phyloP scores from a whole-genome alignment of 495 filamentous ascomycete genomes.

The Hyaloscypha variabilis region DNA sequence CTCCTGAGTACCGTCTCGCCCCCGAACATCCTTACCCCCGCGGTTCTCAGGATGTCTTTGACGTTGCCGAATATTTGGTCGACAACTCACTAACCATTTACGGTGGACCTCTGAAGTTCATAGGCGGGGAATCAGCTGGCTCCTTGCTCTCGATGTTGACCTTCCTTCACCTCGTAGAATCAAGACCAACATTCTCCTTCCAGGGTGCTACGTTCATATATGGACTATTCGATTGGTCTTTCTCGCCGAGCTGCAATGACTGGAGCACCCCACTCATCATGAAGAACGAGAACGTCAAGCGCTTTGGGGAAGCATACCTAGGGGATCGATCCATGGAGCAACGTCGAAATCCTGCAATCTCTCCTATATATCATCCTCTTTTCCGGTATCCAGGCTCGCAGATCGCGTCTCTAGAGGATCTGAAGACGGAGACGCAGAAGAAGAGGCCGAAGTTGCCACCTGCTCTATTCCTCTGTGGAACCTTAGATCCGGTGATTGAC shows the following conservation, averaged over 20 bases:
- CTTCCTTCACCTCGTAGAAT: conserved; percentile 45
- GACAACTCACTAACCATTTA: conserved; percentile 44
- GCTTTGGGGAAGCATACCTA: conserved; percentile 45
- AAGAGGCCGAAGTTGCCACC: conserved; percentile 41
- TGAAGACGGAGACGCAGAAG: conserved; percentile 35
- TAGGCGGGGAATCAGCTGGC: conserved; percentile 46
- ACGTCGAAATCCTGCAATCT: conserved; percentile 40
- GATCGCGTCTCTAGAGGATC: conserved; percentile 33
- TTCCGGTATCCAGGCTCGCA: background rate
- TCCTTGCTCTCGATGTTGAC: conserved; percentile 47
- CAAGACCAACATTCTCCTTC: conserved; percentile 40
- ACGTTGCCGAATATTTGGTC: conserved; percentile 50
- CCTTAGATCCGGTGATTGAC: conserved; percentile 57
- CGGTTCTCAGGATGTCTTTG: conserved; percentile 53
- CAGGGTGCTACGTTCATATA: conserved; percentile 47
- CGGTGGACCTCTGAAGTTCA: conserved; percentile 44
- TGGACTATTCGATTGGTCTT: conserved; percentile 48
- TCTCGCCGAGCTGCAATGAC: conserved; percentile 36
- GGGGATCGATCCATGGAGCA: conserved; percentile 41
- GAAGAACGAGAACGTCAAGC: conserved; percentile 39
- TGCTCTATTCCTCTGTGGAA: conserved; percentile 55
- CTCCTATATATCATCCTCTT: conserved; percentile 37
- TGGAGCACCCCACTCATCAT: conserved; percentile 42
- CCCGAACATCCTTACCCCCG: conserved; percentile 60
- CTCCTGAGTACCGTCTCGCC: conserved; percentile 61